phyloP scores from a whole-genome alignment of 176 grass and related monocot genomes.

The Carex pumila region DNA sequence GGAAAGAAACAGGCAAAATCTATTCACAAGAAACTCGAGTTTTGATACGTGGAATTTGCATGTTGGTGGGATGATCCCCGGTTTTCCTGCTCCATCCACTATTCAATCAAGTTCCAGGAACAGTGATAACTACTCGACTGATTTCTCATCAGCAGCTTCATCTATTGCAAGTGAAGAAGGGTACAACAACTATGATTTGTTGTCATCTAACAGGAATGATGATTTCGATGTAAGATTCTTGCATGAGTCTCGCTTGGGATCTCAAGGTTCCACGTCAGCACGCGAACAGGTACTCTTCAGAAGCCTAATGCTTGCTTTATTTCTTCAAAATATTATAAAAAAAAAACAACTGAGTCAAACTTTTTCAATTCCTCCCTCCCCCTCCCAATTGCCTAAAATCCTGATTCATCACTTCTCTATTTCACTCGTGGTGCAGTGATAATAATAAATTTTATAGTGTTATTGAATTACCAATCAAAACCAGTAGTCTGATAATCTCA shows the following conservation, averaged over 20 bases:
- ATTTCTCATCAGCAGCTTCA: neutral
- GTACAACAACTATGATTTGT: neutral
- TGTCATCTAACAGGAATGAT: neutral
- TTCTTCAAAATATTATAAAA: neutral
- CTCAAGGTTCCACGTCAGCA: neutral
- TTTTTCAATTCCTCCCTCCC: neutral
- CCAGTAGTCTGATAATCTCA: neutral
- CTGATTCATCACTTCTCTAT: neutral
- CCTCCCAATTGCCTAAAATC: neutral
- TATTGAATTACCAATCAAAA: neutral
- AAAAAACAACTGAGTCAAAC: neutral
- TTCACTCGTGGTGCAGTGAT: neutral
- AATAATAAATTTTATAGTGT: neutral
- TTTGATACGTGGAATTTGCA: neutral
- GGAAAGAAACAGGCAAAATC: neutral
- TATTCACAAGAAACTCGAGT: neutral
- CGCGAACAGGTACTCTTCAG: neutral
- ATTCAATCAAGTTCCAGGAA: neutral
- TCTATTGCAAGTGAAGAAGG: conserved; percentile 3
- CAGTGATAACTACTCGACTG: neutral
- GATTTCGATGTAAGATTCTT: neutral
- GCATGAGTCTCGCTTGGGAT: neutral
- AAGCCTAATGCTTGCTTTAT: neutral
- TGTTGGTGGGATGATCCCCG: neutral
- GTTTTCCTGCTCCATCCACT: too few species aligned